Conservation (phyloP, 768 basidiomycete genomes). For the Russula dissimulans region DNA sequence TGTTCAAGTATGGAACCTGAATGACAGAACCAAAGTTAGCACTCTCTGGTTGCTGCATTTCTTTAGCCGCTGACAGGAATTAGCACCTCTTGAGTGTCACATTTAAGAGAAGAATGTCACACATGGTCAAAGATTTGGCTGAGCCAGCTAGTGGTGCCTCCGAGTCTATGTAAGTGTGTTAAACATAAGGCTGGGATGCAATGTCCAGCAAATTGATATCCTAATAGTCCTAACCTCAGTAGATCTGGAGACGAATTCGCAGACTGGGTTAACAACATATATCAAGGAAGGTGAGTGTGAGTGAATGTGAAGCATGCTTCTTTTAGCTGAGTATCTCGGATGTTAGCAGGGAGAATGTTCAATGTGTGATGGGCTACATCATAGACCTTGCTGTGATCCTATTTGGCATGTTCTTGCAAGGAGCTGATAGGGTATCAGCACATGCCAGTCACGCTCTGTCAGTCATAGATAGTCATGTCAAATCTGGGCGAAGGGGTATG, state of each 20-base stretch:
- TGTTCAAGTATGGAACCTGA: background rate
- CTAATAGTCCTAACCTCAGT: background rate
- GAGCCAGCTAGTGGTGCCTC: background rate
- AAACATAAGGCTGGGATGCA: too few species aligned
- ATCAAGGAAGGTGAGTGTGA: background rate
- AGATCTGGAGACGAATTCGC: background rate
- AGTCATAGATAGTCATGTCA: background rate
- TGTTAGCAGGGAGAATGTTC: background rate
- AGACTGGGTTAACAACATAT: background rate
- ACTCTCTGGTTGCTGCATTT: background rate
- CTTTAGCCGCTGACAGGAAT: background rate
- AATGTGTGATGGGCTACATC: background rate
- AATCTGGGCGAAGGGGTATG: background rate
- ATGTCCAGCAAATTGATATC: background rate
- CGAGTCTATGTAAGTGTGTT: background rate
- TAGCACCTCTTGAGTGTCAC: background rate
- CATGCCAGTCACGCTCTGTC: background rate
- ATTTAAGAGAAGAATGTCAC: slow-evolving; percentile 1
- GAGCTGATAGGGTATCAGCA: background rate
- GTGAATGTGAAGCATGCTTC: too few species aligned
- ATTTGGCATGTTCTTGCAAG: background rate
- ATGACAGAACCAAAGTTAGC: background rate
- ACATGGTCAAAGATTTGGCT: background rate
- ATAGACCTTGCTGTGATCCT: background rate
- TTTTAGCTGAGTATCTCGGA: background rate